phyloP scores from a whole-genome alignment of 2,329 filamentous ascomycete species.

The Erysiphe neolycopersici region DNA sequence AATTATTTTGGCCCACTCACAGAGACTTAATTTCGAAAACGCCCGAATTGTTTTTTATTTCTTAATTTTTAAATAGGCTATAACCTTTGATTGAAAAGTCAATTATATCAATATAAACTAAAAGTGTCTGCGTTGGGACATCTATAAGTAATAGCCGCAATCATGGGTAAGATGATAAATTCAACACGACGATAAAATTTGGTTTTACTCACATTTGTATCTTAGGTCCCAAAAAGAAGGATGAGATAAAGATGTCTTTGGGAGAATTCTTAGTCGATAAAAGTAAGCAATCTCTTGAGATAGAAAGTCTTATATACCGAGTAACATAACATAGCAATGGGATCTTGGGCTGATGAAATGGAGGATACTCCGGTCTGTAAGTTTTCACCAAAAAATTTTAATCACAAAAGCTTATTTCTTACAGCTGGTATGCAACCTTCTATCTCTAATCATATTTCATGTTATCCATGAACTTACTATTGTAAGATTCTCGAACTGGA shows the following conservation, averaged over 20 bases:
- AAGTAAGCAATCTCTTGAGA: constrained; percentile 30
- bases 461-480: constrained; percentile 2
- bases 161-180: constrained; percentile 25
- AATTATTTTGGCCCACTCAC: background rate
- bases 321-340: constrained; percentile 27
- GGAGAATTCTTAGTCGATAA: constrained; percentile 85
- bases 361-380: constrained; percentile 34
- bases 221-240: constrained; percentile 65
- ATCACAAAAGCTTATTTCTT: constrained; percentile 1
- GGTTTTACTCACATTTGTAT: constrained; percentile 2
- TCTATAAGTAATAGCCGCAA: constrained; percentile 21
- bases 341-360: constrained; percentile 98
- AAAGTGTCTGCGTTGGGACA: background rate
- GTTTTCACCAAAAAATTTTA: constrained; percentile 1
- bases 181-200: background rate
- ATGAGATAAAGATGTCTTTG: constrained; percentile 90
- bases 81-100: too few relatives aligned
- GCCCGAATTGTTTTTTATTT: background rate
- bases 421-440: constrained; percentile 12
- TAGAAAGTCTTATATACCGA: constrained; percentile 13
- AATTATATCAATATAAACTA: too few relatives aligned
- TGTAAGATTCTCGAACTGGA: constrained; percentile 13
- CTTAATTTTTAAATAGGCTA: too few relatives aligned
- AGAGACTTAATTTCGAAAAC: background rate
- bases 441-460: background rate